Evolutionary conservation across 441 rosid genomes (phyloP), one percentile per base, ranked within the genome.

Genomic region (Populus hybrid): DNA sequence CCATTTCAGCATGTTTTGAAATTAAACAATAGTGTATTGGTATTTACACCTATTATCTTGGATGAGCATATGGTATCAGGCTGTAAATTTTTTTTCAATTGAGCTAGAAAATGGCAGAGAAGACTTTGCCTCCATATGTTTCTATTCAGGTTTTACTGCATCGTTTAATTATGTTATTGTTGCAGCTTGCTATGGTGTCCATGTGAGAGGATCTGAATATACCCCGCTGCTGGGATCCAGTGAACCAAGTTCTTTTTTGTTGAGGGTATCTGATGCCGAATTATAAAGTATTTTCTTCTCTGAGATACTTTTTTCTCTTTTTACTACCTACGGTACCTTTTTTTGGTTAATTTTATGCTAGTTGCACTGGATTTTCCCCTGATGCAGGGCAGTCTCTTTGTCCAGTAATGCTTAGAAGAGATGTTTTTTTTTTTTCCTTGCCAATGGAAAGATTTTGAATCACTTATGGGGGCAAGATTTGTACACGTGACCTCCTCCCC

Each of bases 171-270:
- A 71, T 57, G 78, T 67, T 75, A 21, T 76, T 84, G 64, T 64
- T 83, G 80, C 82, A 93, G 99, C 98, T 76, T 93, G 98, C 95
- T 93, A 87, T 73, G 84, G 96, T 30, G 94, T 92, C 70, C 96
- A 89, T 12, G 94, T 95, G 78, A 87, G 99, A 81, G 97, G 96
- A 82, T 92, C 94, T 42, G 99, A 95, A 81, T 90, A 91, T 77
- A 85, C 81, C 75, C 93, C 89, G 0, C 53, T 86, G 78, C 89
- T 90, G 72, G 95, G 95, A 80, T 84, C 89, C 75, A 80, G 75
- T 69, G 97, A 84, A 69, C 89, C 91, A 63, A 76, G 84, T 78
- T 84, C 91, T 6, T 82, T 85, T 64, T 28, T 91, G 64, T 32
- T 88, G 66, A 89, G 93, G 57, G 82, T 82, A 71, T 86, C 91